Conservation (phyloP, 164 flowering plant genomes). For the Magnolia kwangsiensis region DNA sequence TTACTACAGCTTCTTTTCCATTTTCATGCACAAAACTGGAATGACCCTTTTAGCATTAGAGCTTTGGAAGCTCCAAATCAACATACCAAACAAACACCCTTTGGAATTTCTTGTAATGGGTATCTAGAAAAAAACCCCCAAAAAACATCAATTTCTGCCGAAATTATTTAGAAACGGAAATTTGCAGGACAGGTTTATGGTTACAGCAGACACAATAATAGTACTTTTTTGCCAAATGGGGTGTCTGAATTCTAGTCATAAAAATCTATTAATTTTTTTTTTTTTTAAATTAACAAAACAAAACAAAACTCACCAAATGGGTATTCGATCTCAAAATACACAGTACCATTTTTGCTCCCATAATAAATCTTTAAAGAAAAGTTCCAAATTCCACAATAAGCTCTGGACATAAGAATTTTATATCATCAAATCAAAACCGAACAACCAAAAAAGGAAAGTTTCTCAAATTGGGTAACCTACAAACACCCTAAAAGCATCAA, state of each 20-base stretch:
- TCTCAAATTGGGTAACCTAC: constrained; percentile 12
- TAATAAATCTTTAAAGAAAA: not conserved
- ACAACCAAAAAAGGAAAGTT: constrained; percentile 20
- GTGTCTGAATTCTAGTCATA: not conserved
- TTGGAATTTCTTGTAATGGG: constrained; percentile 3
- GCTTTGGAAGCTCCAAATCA: too few species aligned
- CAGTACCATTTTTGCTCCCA: too few species aligned
- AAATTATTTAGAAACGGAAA: constrained; percentile 17
- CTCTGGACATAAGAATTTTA: not conserved
- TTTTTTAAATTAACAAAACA: too few species aligned
- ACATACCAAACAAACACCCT: constrained; percentile 15
- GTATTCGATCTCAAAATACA: too few species aligned
- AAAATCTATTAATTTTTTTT: not conserved
- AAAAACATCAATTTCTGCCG: constrained; percentile 6
- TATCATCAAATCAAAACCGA: constrained; percentile 20
- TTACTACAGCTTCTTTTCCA: too few species aligned
- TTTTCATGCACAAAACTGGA: too few species aligned
- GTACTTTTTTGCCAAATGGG: not conserved
- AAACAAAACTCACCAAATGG: too few species aligned
- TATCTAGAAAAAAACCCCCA: not conserved
- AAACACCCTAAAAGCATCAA: not conserved
- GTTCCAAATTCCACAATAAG: not conserved
- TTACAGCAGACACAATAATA: not conserved
- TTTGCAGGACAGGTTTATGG: not conserved
- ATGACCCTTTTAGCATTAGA: too few species aligned